Evolutionary conservation across 2,329 filamentous ascomycete species (phyloP).

Genomic region (Sporothrix curviconia): DNA sequence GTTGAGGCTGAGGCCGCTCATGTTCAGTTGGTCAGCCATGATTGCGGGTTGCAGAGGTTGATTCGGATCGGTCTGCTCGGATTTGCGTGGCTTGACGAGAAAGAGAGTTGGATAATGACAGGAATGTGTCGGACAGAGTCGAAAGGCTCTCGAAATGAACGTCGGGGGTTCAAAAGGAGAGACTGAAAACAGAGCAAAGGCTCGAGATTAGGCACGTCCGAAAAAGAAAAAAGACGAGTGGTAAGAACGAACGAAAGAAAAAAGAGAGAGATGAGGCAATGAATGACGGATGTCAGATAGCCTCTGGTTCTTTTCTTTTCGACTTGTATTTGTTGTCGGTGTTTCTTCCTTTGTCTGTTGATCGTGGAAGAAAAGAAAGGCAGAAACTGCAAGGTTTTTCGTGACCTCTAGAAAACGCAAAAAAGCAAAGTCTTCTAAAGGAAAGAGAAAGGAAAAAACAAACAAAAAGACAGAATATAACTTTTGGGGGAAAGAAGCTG

Average conservation of each 20-base stretch:
- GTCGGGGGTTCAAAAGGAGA: conserved; percentile 15
- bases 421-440: conserved; percentile 39
- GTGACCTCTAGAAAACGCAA: conserved; percentile 37
- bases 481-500: conserved; percentile 14
- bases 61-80: conserved; percentile 15
- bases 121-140: not conserved
- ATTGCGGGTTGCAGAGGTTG: conserved; percentile 31
- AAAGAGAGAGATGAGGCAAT: conserved; percentile 1
- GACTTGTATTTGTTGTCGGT: not conserved
- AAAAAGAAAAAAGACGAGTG: not conserved
- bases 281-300: conserved; percentile 1
- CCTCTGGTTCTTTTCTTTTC: not conserved
- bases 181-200: conserved; percentile 8
- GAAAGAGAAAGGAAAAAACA: conserved; percentile 34
- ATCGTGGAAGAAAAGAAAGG: conserved; percentile 15
- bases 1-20: conserved; percentile 63
- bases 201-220: not conserved
- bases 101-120: not conserved
- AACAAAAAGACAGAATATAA: conserved; percentile 26
- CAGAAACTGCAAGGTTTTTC: conserved; percentile 26
- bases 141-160: conserved; percentile 15
- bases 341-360: conserved; percentile 16
- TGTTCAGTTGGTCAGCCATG: conserved; percentile 82
- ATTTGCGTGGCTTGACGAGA: not conserved
- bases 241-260: not conserved